phyloP scores from a whole-genome alignment of 345 rosid species.

The Erodium maritimum region DNA sequence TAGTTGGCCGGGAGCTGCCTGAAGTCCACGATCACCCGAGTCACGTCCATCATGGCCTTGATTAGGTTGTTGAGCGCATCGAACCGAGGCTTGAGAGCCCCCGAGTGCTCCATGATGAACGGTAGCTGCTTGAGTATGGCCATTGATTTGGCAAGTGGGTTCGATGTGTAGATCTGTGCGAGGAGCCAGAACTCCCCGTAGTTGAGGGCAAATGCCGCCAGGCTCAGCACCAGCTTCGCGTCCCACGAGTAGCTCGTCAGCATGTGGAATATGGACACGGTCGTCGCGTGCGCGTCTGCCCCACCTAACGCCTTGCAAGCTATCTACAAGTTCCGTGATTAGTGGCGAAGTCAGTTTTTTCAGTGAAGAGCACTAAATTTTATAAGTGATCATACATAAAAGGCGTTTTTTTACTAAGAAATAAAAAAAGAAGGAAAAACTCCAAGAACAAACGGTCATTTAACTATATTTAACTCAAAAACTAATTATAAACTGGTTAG shows the following conservation, averaged over 20 bases:
- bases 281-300: slow-evolving; percentile 45
- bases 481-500: too few species aligned
- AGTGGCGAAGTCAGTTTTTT: too few species aligned
- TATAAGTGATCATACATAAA: too few species aligned
- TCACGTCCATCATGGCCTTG: slow-evolving; percentile 49
- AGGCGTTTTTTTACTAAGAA: too few species aligned
- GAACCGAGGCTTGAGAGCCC: slow-evolving; percentile 36
- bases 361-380: too few species aligned
- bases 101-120: slow-evolving; percentile 35
- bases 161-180: slow-evolving; percentile 48
- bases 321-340: slow-evolving; percentile 40
- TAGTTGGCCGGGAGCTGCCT: slow-evolving; percentile 53
- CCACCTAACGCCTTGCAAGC: slow-evolving; percentile 46
- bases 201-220: slow-evolving; percentile 72
- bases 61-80: slow-evolving; percentile 40
- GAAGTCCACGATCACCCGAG: slow-evolving; percentile 42
- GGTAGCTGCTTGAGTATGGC: slow-evolving; percentile 72
- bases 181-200: slow-evolving; percentile 80
- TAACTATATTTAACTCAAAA: too few species aligned
- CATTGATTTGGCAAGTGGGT: slow-evolving; percentile 68
- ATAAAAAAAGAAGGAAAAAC: too few species aligned
- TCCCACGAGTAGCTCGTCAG: slow-evolving; percentile 61
- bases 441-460: too few species aligned
- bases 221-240: slow-evolving; percentile 56
- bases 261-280: slow-evolving; percentile 40